A percentile compares a stretch with the other conserved stretches of the same genome.
phyloP scores from a whole-genome alignment of 2,329 filamentous ascomycete genomes.

The Colletotrichum zoysiae region DNA sequence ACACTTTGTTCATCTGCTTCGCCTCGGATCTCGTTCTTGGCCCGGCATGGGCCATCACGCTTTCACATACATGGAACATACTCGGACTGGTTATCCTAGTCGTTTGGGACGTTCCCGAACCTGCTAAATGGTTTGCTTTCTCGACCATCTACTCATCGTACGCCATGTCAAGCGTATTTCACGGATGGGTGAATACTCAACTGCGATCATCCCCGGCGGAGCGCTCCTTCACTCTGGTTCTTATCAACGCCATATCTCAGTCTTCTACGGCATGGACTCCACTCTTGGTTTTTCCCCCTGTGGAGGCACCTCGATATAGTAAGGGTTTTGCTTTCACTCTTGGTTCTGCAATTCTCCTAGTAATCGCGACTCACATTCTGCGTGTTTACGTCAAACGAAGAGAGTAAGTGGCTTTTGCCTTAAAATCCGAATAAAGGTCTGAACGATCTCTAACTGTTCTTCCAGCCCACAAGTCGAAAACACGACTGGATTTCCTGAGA shows the following conservation, averaged over 20 bases:
- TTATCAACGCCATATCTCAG: slow-evolving; percentile 60
- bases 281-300: slow-evolving; percentile 62
- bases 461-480: slow-evolving; percentile 30
- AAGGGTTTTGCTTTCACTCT: slow-evolving; percentile 59
- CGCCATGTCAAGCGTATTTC: slow-evolving; percentile 31
- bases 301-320: slow-evolving; percentile 57
- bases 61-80: slow-evolving; percentile 29
- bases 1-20: slow-evolving; percentile 33
- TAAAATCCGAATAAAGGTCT: not conserved
- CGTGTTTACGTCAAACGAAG: slow-evolving; percentile 27
- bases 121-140: slow-evolving; percentile 66
- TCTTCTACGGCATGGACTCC: slow-evolving; percentile 68
- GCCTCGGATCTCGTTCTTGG: slow-evolving; percentile 36
- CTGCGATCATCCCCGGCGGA: slow-evolving; percentile 28
- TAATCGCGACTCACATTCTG: slow-evolving; percentile 27
- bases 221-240: slow-evolving; percentile 30
- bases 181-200: slow-evolving; percentile 37
- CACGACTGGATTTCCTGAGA: slow-evolving; percentile 12
- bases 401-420: slow-evolving; percentile 20
- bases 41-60: slow-evolving; percentile 51
- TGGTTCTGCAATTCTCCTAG: slow-evolving; percentile 24
- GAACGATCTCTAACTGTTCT: not conserved
- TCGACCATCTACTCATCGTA: slow-evolving; percentile 48
- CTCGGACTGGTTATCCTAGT: slow-evolving; percentile 56
- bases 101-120: slow-evolving; percentile 68